phyloP scores from a whole-genome alignment of 768 basidiomycete species.

The Lactifluus pinguis region DNA sequence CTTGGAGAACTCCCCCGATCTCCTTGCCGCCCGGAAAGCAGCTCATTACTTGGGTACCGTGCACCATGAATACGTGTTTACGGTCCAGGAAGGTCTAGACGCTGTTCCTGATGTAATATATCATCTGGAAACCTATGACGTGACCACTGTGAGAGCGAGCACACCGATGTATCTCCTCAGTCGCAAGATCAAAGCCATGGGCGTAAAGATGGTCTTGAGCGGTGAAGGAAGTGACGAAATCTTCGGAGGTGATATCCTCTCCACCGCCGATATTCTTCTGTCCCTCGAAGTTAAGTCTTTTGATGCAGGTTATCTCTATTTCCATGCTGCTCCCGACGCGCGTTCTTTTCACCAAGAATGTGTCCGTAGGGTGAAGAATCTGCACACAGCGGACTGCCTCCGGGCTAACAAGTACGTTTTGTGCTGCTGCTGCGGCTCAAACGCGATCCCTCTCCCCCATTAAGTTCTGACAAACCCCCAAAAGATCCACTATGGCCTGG shows the following conservation, averaged over 20 bases:
- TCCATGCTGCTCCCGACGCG: conserved; percentile 92
- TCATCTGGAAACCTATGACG: conserved; percentile 97
- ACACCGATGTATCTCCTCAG: conserved; percentile 99
- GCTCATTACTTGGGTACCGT: conserved; percentile 90
- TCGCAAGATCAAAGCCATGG: conserved; percentile 99
- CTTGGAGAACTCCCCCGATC: conserved; percentile 88
- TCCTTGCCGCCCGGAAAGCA: conserved; percentile 87
- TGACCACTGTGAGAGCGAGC: conserved; percentile 94
- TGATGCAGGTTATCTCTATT: conserved; percentile 85
- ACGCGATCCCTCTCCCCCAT: background rate
- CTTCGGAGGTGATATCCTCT: conserved; percentile 60
- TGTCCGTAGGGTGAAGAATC: conserved; percentile 90
- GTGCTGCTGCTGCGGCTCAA: background rate
- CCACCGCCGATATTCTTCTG: background rate
- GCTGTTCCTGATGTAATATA: conserved; percentile 97
- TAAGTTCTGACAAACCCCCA: background rate
- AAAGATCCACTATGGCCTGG: conserved; percentile 96
- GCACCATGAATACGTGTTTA: conserved; percentile 97
- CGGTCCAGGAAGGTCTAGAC: conserved; percentile 95
- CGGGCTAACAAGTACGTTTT: conserved; percentile 86
- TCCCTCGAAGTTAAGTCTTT: conserved; percentile 6
- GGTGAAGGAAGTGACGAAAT: conserved; percentile 99
- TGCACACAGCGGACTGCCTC: conserved; percentile 95
- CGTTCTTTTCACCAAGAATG: conserved; percentile 91
- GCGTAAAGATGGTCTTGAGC: conserved; percentile 98